Evolutionary conservation across 805 yeast genomes (phyloP).

Genomic region (Teunomyces barrocoloradensis): DNA sequence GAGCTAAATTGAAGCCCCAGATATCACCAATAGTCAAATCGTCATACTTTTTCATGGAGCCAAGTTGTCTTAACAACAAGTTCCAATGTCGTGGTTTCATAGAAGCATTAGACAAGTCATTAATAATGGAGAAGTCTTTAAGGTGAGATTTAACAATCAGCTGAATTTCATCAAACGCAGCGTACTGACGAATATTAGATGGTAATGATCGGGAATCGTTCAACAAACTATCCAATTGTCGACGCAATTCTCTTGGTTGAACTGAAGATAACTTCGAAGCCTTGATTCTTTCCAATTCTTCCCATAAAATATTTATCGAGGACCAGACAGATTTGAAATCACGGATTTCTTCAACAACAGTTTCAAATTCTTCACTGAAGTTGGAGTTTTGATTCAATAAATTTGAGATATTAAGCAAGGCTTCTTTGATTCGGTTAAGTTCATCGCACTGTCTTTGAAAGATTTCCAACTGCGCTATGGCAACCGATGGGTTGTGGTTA

Average conservation of each 20-base stretch:
- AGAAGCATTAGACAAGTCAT: conserved; percentile 52
- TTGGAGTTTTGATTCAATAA: conserved; percentile 32
- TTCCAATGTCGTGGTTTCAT: conserved; percentile 71
- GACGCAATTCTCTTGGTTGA: conserved; percentile 44
- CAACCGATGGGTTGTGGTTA: conserved; percentile 39
- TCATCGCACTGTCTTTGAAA: conserved; percentile 17
- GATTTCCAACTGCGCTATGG: conserved; percentile 36
- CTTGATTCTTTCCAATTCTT: conserved; percentile 42
- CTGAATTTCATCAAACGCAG: conserved; percentile 64
- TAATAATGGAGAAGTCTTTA: conserved; percentile 36
- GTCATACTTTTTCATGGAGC: conserved; percentile 17
- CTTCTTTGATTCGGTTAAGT: conserved; percentile 5
- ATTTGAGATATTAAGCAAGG: conserved; percentile 24
- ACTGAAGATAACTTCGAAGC: conserved; percentile 48
- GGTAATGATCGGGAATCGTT: conserved; percentile 52
- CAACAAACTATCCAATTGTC: conserved; percentile 50
- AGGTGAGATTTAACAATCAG: conserved; percentile 39
- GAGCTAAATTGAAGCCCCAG: conserved; percentile 51
- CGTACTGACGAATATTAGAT: conserved; percentile 57
- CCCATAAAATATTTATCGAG: conserved; percentile 52
- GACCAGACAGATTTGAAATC: conserved; percentile 66
- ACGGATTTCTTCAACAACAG: conserved; percentile 45
- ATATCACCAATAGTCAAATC: conserved; percentile 55
- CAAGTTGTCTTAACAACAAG: conserved; percentile 37
- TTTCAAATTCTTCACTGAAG: conserved; percentile 23